Evolutionary conservation across 345 rosid species (phyloP).

Genomic region (Eucalyptus erythrocorys): DNA sequence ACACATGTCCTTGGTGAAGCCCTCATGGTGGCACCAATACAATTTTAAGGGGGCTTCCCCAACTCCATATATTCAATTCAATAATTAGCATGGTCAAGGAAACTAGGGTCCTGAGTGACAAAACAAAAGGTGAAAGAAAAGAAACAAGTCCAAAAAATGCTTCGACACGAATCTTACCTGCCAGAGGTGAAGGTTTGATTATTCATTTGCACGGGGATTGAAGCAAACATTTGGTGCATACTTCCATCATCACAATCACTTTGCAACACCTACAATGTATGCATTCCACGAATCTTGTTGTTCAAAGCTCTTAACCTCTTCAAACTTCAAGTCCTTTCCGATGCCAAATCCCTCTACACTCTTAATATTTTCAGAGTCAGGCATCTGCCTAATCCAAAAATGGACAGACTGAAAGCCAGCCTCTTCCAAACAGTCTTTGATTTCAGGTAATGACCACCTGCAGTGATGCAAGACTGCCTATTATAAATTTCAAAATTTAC

Average conservation of each 20-base stretch:
- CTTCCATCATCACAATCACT: neutral
- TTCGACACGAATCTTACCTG: neutral
- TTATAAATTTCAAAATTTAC: neutral
- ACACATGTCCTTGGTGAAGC: neutral
- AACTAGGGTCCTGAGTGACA: neutral
- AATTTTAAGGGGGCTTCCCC: neutral
- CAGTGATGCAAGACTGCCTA: neutral
- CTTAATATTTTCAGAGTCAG: slow-evolving; percentile 45
- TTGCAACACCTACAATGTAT: slow-evolving; percentile 53
- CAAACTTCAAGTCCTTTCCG: slow-evolving; percentile 54
- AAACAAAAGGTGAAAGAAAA: neutral
- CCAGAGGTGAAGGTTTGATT: neutral
- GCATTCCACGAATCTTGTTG: slow-evolving; percentile 95
- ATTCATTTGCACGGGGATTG: neutral
- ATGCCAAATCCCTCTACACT: slow-evolving; percentile 63
- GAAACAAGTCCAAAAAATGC: neutral
- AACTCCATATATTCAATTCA: neutral
- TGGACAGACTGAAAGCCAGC: slow-evolving; percentile 76
- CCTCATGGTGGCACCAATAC: neutral
- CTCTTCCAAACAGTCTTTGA: slow-evolving; percentile 81
- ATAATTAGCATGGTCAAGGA: neutral
- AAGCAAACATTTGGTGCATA: neutral
- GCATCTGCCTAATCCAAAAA: slow-evolving; percentile 84
- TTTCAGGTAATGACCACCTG: slow-evolving; percentile 91
- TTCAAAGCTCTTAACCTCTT: slow-evolving; percentile 54